Evolutionary conservation across 768 basidiomycete species (phyloP).

Genomic region (Leucogyrophana mollusca): DNA sequence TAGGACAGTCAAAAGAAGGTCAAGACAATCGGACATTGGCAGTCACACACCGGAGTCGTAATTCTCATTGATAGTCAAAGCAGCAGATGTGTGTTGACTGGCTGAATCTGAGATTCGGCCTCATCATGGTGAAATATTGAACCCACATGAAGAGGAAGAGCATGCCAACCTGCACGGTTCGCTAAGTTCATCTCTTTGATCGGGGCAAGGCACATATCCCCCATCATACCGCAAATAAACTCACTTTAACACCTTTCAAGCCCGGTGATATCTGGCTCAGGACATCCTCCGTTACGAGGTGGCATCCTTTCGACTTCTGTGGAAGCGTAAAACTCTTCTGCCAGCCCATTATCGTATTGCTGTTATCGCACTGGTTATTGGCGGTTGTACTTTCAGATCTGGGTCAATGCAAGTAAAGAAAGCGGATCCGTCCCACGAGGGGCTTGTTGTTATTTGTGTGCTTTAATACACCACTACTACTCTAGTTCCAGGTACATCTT

Average conservation of each 20-base stretch:
- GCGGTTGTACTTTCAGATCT: no score
- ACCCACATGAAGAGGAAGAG: conserved; percentile 84
- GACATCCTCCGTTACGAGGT: conserved; percentile 83
- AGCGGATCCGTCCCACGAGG: no score
- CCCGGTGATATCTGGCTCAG: conserved; percentile 64
- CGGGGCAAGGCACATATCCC: no score
- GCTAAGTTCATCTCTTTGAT: neutral
- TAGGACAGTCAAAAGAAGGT: conserved; percentile 3
- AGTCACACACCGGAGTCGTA: conserved; percentile 63
- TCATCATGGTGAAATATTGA: conserved; percentile 4
- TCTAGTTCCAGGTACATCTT: no score
- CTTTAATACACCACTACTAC: no score
- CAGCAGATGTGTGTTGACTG: conserved; percentile 77
- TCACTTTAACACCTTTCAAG: conserved; percentile 62
- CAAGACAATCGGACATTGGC: conserved; percentile 8
- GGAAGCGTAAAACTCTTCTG: conserved; percentile 78
- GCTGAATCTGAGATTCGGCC: conserved; percentile 25
- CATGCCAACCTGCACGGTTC: conserved; percentile 68
- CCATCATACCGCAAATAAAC: conserved; percentile 8
- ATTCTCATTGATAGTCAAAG: conserved; percentile 87
- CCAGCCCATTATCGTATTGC: conserved; percentile 77
- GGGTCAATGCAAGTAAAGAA: no score
- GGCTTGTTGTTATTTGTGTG: no score
- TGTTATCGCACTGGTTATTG: no score
- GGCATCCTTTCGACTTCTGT: conserved; percentile 61